These are phyloP conservation scores for Auricularia sp. DNA, from an alignment of 768 basidiomycete species.

Conservation along the genomic window DNA sequence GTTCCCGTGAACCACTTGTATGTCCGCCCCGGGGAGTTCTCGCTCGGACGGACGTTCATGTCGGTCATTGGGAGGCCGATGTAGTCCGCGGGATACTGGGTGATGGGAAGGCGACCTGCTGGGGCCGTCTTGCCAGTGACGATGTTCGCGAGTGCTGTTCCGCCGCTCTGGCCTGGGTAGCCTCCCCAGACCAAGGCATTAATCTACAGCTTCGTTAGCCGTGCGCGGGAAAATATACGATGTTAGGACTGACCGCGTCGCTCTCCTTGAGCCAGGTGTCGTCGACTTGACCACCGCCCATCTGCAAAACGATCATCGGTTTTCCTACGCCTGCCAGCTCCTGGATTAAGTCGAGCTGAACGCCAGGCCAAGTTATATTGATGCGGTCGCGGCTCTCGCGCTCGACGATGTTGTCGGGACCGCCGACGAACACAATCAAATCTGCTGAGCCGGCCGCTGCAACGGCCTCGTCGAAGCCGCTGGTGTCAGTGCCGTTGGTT, in stretches of 20 bases:
- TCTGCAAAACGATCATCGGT: constrained; percentile 43
- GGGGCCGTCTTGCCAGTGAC: constrained; percentile 41
- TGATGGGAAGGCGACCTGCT: constrained; percentile 43
- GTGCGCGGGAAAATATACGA: too few species aligned
- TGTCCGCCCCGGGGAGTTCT: constrained; percentile 42
- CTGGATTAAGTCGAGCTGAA: constrained; percentile 39
- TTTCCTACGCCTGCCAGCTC: constrained; percentile 38
- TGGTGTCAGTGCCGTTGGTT: constrained; percentile 23
- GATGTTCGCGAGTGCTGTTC: constrained; percentile 42
- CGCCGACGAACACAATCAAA: constrained; percentile 42
- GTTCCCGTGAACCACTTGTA: constrained; percentile 48
- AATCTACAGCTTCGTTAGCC: constrained; percentile 23
- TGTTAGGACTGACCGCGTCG: constrained; percentile 21
- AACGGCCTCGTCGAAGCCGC: constrained; percentile 42
- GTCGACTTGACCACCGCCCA: constrained; percentile 50
- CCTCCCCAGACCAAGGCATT: constrained; percentile 48
- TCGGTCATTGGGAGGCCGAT: constrained; percentile 45
- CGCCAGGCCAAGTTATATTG: constrained; percentile 44
- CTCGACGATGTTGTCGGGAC: constrained; percentile 42
- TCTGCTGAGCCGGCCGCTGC: constrained; percentile 40
- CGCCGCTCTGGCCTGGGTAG: constrained; percentile 48
- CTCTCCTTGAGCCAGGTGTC: constrained; percentile 35
- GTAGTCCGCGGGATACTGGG: constrained; percentile 44
- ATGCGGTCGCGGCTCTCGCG: constrained; percentile 37
- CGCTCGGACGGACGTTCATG: constrained; percentile 42